These are phyloP conservation scores for Inga laurina DNA, from an alignment of 306 rosid species.

Conservation along the genomic window DNA sequence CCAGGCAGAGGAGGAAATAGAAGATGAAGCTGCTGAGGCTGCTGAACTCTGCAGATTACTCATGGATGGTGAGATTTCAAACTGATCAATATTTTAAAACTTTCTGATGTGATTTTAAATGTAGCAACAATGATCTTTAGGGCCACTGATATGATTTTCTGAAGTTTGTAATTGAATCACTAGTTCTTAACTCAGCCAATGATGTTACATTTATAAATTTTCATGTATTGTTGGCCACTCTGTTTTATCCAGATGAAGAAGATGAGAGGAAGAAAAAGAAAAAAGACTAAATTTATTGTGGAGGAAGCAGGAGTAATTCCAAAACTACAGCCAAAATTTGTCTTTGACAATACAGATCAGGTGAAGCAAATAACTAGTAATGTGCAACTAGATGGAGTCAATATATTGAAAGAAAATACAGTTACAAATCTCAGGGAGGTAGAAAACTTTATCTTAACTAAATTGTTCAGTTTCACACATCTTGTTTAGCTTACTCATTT, in stretches of 20 bases:
- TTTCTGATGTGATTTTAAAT: not conserved
- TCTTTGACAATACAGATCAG: too few relatives aligned
- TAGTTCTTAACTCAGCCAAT: constrained; percentile 18
- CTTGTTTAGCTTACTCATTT: constrained; percentile 26
- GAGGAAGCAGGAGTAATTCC: constrained; percentile 52
- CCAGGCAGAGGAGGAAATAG: constrained; percentile 91
- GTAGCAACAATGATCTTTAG: not conserved
- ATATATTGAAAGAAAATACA: too few relatives aligned
- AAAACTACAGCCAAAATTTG: constrained; percentile 48
- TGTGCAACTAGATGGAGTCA: too few relatives aligned
- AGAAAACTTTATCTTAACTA: constrained; percentile 33
- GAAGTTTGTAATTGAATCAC: constrained; percentile 15
- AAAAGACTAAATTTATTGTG: constrained; percentile 50
- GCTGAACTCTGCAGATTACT: constrained; percentile 85
- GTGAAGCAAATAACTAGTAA: too few relatives aligned
- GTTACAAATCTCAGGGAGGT: constrained; percentile 68
- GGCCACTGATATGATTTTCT: constrained; percentile 6
- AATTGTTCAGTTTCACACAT: constrained; percentile 9
- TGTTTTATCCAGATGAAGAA: constrained; percentile 63
- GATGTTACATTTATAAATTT: constrained; percentile 22
- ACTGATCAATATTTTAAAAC: constrained; percentile 10
- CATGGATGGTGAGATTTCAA: constrained; percentile 75
- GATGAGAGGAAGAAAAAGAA: constrained; percentile 77
- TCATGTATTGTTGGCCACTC: constrained; percentile 31
- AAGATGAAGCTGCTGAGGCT: constrained; percentile 95